phyloP scores from a whole-genome alignment of 305 asterid genomes.

The Andrographis paniculata region DNA sequence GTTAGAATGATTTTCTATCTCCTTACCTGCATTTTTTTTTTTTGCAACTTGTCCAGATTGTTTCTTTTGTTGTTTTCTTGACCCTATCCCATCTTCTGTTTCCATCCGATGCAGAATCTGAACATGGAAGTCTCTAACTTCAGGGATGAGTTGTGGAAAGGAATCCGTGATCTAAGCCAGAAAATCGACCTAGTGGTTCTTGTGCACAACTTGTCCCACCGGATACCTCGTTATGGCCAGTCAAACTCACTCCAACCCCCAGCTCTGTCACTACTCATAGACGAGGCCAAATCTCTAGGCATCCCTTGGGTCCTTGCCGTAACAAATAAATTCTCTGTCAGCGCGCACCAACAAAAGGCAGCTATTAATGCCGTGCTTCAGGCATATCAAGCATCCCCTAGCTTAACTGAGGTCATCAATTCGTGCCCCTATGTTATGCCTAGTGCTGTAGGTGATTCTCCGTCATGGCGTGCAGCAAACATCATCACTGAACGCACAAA shows the following conservation, averaged over 20 bases:
- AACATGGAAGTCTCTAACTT: constrained; percentile 73
- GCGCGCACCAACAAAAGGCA: constrained; percentile 89
- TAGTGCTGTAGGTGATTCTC: constrained; percentile 46
- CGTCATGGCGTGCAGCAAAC: constrained; percentile 50
- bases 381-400: constrained; percentile 81
- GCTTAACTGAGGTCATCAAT: constrained; percentile 67
- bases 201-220: constrained; percentile 93
- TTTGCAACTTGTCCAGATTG: too few relatives aligned
- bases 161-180: constrained; percentile 85
- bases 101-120: constrained; percentile 53
- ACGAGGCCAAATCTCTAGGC: constrained; percentile 90
- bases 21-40: too few relatives aligned
- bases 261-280: constrained; percentile 69
- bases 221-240: constrained; percentile 61
- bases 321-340: constrained; percentile 92
- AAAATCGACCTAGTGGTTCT: constrained; percentile 88
- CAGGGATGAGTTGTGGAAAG: constrained; percentile 94
- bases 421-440: constrained; percentile 91
- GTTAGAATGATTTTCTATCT: too few relatives aligned
- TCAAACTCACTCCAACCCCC: constrained; percentile 53
- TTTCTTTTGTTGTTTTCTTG: constrained; percentile 1
- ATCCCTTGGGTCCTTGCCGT: constrained; percentile 94
- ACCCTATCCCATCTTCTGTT: not conserved
- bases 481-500: constrained; percentile 27
- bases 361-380: constrained; percentile 64